Percentiles rank a stretch among this genome's conserved stretches.
Evolutionary conservation across 495 filamentous ascomycete species (phyloP).

Genomic region (Venustampulla echinocandica): DNA sequence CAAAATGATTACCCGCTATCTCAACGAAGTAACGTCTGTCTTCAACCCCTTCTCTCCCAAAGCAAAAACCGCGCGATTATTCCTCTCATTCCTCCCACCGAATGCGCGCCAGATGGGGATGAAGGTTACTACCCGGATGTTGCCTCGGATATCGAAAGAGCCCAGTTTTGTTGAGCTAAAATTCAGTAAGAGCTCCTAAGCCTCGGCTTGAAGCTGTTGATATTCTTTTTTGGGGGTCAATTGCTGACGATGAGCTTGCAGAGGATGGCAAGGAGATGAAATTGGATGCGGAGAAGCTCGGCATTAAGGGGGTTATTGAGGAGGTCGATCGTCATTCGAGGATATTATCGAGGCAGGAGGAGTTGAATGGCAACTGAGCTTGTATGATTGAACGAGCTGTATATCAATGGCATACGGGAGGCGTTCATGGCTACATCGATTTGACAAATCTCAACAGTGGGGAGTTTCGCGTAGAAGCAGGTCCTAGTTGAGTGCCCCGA

Average conservation of each 20-base stretch:
- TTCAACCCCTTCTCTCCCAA: constrained; percentile 86
- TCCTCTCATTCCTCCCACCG: constrained; percentile 80
- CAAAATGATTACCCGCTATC: constrained; percentile 80
- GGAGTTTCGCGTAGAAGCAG: not conserved
- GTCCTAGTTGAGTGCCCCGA: not conserved
- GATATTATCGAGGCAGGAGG: constrained; percentile 67
- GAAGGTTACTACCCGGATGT: constrained; percentile 70
- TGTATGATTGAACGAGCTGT: constrained; percentile 9
- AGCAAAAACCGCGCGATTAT: constrained; percentile 71
- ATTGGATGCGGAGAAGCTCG: constrained; percentile 62
- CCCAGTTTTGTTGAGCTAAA: constrained; percentile 61
- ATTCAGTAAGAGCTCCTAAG: constrained; percentile 56
- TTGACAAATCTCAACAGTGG: not conserved
- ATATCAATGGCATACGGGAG: constrained; percentile 11
- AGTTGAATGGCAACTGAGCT: constrained; percentile 47
- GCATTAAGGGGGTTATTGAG: constrained; percentile 78
- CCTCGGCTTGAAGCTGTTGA: not conserved
- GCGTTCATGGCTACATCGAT: constrained; percentile 10
- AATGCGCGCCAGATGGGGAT: constrained; percentile 62
- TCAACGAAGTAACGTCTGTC: constrained; percentile 70
- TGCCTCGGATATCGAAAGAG: constrained; percentile 56
- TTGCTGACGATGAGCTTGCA: constrained; percentile 27
- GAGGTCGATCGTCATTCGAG: constrained; percentile 88
- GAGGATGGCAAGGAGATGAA: constrained; percentile 78
- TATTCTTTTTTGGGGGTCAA: no score